Conservation (phyloP, 2,329 filamentous ascomycete species). For the Trichoderma semiorbis region DNA sequence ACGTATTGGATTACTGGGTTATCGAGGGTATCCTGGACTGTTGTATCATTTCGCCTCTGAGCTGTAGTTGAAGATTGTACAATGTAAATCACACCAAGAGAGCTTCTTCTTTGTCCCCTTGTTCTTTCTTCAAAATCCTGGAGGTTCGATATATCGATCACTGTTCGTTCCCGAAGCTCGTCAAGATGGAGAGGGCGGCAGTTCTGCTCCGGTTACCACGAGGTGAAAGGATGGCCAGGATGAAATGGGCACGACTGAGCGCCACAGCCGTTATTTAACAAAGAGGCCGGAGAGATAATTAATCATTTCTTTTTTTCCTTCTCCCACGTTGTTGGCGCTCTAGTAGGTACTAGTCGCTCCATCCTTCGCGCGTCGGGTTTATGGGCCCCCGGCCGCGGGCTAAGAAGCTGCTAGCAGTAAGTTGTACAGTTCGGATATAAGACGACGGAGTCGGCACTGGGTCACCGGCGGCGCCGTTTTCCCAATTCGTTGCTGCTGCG, state of each 20-base stretch:
- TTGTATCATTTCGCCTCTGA: neutral
- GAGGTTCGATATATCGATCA: neutral
- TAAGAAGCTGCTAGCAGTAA: neutral
- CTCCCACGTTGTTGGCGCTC: constrained; percentile 2
- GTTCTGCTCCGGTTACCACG: neutral
- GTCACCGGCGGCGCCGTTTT: neutral
- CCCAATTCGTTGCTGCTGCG: neutral
- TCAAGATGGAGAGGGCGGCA: neutral
- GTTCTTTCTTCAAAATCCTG: neutral
- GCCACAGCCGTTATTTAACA: constrained; percentile 12
- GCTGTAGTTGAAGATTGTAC: neutral
- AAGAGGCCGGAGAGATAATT: neutral
- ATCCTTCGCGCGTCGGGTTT: constrained; percentile 15
- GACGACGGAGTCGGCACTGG: neutral
- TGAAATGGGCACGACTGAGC: neutral
- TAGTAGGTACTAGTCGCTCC: neutral
- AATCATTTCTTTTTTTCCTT: neutral
- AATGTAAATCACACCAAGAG: neutral
- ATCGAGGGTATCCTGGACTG: neutral
- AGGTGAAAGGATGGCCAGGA: neutral
- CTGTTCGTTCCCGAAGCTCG: neutral
- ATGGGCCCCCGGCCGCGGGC: neutral
- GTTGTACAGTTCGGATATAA: constrained; percentile 5
- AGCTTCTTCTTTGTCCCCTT: too few species aligned
- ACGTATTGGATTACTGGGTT: neutral